Evolutionary conservation across 164 flowering plant genomes (phyloP), one percentile per base, ranked within the genome.

Genomic region (Dillenia suffruticosa): DNA sequence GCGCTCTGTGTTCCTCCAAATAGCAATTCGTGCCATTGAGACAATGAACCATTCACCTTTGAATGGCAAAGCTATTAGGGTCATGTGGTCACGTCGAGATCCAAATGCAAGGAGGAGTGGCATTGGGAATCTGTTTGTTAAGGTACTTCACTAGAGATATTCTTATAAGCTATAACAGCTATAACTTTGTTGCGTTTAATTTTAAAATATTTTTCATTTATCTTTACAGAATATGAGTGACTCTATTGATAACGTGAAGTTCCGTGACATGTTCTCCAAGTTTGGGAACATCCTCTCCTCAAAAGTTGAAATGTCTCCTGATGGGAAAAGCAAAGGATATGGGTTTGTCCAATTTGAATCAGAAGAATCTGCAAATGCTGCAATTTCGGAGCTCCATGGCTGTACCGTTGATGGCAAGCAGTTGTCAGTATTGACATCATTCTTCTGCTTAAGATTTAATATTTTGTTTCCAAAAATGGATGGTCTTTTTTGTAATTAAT

Each of bases 341-440:
- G 98, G 98, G 9, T 93, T 90, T 72, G 89, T 90, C 49, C 98
- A 93, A 69, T 90, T 84, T 77, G 93, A 82, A 15, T 61, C 84
- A 7, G 88, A 82, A 63, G 86, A 80, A 54, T 85, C 88, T 64
- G 96, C 96, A 55, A 76, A 63, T 68, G 72, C 81, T 52, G 94
- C 97, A 47, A 82, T 93, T 49, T 79, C 79, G 57, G 76, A 69
- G 24, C 72, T 83, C 8, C 82, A 87, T 79, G 87, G 81, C 60
- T 56, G 79, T 60, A 74, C 10, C 40, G 45, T 81, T 65, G 82
- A 56, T 15, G 97, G 77, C 46, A 90, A 83, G 70, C 73, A 84
- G 69, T 72, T 92, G 92, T 90, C 79, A 44, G 84, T 63, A 13
- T 50, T 6, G 12, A 14, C 26, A 10, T 16, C 55, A 57, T 43